phyloP scores from a whole-genome alignment of 2,329 filamentous ascomycete species.

The Claviceps maximensis region DNA sequence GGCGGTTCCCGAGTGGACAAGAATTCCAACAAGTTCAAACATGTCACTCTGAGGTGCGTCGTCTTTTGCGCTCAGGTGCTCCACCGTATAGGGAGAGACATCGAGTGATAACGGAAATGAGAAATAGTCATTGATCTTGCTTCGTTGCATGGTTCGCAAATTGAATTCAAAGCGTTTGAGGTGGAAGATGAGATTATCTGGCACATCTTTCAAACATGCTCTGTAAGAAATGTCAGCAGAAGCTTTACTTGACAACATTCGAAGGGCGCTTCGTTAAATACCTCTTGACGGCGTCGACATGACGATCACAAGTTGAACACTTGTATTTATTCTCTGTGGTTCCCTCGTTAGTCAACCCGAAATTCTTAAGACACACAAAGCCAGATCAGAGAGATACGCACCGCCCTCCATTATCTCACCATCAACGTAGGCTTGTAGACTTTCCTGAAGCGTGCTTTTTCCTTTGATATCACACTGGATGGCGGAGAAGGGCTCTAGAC shows the following conservation, averaged over 20 bases:
- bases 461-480: conserved; percentile 96
- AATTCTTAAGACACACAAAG: not conserved
- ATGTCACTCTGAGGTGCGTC: conserved; percentile 48
- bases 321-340: conserved; percentile 89
- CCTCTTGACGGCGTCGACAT: conserved; percentile 89
- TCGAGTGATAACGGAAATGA: conserved; percentile 74
- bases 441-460: conserved; percentile 71
- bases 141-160: conserved; percentile 60
- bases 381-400: conserved; percentile 18
- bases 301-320: conserved; percentile 75
- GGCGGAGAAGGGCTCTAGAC: conserved; percentile 80
- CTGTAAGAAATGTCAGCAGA: conserved; percentile 26
- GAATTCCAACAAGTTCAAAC: conserved; percentile 88
- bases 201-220: conserved; percentile 82
- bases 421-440: conserved; percentile 86
- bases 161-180: conserved; percentile 82
- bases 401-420: conserved; percentile 92
- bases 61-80: conserved; percentile 53
- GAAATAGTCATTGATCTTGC: conserved; percentile 93
- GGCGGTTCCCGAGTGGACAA: conserved; percentile 85
- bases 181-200: conserved; percentile 90
- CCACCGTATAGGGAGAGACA: conserved; percentile 82
- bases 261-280: conserved; percentile 18
- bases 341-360: not conserved
- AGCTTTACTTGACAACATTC: not conserved